Evolutionary conservation across 108 stramenopile species (phyloP).

Genomic region (Cyclostephanos tholiformis): DNA sequence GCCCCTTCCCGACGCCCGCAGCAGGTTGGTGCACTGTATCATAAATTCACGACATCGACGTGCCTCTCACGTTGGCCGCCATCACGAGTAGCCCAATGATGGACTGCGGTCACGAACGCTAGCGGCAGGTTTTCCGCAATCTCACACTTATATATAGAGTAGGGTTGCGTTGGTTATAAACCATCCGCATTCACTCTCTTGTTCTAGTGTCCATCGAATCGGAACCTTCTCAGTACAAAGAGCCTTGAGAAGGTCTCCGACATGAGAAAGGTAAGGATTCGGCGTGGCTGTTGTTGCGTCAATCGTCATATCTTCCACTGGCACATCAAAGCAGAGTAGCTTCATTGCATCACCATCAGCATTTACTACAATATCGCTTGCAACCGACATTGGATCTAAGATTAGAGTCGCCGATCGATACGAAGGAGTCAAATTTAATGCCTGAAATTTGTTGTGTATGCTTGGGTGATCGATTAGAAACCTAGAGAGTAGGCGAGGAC

Average conservation of each 20-base stretch:
- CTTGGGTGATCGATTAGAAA: slow-evolving; percentile 37
- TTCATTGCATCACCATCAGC: slow-evolving; percentile 43
- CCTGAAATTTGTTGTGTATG: slow-evolving; percentile 27
- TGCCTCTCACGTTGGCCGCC: no score
- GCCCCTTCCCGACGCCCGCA: no score
- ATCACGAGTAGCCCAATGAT: no score
- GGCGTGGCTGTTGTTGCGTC: background rate
- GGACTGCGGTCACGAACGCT: no score
- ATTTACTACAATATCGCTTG: slow-evolving; percentile 27
- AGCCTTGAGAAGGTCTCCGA: slow-evolving; percentile 28
- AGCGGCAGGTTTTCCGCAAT: no score
- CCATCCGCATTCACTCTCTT: slow-evolving; percentile 46
- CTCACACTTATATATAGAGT: slow-evolving; percentile 31
- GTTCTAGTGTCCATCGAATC: slow-evolving; percentile 46
- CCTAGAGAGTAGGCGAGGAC: slow-evolving; percentile 23
- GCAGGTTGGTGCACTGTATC: no score
- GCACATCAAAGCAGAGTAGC: slow-evolving; percentile 44
- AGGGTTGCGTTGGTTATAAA: slow-evolving; percentile 46
- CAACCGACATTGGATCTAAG: slow-evolving; percentile 22
- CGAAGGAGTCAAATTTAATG: slow-evolving; percentile 23
- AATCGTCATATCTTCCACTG: slow-evolving; percentile 36
- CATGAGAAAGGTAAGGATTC: slow-evolving; percentile 40
- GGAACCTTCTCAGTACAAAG: slow-evolving; percentile 36
- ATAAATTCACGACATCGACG: no score
- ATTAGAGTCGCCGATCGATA: slow-evolving; percentile 45